phyloP scores from a whole-genome alignment of 1,284 basidiomycete genomes.

The Ustilago crameri region DNA sequence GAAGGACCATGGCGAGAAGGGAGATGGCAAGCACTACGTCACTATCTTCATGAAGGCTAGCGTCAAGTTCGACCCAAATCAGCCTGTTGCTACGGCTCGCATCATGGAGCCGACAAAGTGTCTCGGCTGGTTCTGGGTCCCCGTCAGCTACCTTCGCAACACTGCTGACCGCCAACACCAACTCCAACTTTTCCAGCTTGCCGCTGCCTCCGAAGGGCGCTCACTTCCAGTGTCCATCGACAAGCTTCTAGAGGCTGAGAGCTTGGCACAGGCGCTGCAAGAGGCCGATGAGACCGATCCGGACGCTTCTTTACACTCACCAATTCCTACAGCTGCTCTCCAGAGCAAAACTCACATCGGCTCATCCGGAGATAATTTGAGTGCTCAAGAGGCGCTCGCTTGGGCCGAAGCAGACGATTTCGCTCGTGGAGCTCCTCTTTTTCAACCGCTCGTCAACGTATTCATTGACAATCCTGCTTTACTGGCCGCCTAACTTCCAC shows the following conservation, averaged over 20 bases:
- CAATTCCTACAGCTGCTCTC: constrained; percentile 4
- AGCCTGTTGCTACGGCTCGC: constrained; percentile 16
- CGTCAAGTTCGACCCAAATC: constrained; percentile 19
- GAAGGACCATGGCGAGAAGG: constrained; percentile 35
- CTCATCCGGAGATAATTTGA: too few relatives aligned
- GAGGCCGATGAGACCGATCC: constrained; percentile 24
- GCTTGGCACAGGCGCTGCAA: constrained; percentile 38
- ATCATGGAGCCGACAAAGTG: constrained; percentile 64
- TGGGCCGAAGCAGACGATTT: constrained; percentile 55
- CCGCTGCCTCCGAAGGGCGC: constrained; percentile 30
- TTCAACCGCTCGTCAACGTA: constrained; percentile 45
- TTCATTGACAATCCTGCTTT: constrained; percentile 33
- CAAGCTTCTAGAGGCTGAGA: constrained; percentile 46
- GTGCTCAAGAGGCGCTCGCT: constrained; percentile 27
- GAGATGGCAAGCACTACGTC: constrained; percentile 61
- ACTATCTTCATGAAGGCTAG: constrained; percentile 63
- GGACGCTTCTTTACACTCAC: constrained; percentile 3
- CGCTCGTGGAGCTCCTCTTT: constrained; percentile 46
- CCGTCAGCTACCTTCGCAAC: constrained; percentile 37
- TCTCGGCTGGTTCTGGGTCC: constrained; percentile 63
- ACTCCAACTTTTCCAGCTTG: constrained; percentile 33
- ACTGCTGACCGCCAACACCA: constrained; percentile 30
- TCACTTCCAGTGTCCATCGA: constrained; percentile 46
- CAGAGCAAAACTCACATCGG: not conserved
- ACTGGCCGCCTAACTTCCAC: constrained; percentile 2